Evolutionary conservation across 2,329 filamentous ascomycete genomes (phyloP).

Genomic region (Diaporthe velutina): DNA sequence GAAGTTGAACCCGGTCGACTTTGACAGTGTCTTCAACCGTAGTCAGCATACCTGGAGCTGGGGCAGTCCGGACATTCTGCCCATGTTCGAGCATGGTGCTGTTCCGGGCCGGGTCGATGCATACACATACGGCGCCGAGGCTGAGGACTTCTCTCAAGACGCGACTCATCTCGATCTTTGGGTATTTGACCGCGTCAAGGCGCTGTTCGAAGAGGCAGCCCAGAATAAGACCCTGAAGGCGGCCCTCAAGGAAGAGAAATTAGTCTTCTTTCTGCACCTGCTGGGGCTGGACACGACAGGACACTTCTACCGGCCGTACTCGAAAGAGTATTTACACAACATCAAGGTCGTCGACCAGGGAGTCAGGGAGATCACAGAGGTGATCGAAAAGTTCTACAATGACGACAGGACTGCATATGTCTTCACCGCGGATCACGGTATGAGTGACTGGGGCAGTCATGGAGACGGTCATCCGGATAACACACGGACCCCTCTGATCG

Average conservation of each 20-base stretch:
- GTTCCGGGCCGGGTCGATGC: conserved; percentile 88
- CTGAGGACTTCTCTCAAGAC: conserved; percentile 90
- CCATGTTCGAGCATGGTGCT: conserved; percentile 97
- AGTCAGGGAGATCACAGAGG: conserved; percentile 83
- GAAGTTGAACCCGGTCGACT: conserved; percentile 98
- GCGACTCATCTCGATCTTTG: conserved; percentile 87
- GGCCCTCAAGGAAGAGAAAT: conserved; percentile 82
- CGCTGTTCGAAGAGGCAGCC: conserved; percentile 84
- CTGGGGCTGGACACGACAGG: conserved; percentile 93
- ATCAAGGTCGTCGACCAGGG: conserved; percentile 94
- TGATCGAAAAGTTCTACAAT: conserved; percentile 88
- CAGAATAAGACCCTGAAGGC: conserved; percentile 81
- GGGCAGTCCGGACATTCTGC: conserved; percentile 97
- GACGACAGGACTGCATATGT: conserved; percentile 92
- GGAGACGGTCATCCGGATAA: conserved; percentile 98
- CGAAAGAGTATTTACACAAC: conserved; percentile 94
- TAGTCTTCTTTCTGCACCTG: conserved; percentile 95
- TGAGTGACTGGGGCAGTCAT: conserved; percentile 99
- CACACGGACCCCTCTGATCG: conserved; percentile 91
- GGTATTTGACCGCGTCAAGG: conserved; percentile 96
- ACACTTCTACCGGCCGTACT: conserved; percentile 89
- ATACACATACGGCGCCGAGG: conserved; percentile 85
- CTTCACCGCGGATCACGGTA: conserved; percentile 98
- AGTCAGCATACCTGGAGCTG: conserved; percentile 99
- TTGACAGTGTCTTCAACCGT: conserved; percentile 98